Conservation (phyloP, 495 filamentous ascomycete species). For the Margaritispora aquatica region DNA sequence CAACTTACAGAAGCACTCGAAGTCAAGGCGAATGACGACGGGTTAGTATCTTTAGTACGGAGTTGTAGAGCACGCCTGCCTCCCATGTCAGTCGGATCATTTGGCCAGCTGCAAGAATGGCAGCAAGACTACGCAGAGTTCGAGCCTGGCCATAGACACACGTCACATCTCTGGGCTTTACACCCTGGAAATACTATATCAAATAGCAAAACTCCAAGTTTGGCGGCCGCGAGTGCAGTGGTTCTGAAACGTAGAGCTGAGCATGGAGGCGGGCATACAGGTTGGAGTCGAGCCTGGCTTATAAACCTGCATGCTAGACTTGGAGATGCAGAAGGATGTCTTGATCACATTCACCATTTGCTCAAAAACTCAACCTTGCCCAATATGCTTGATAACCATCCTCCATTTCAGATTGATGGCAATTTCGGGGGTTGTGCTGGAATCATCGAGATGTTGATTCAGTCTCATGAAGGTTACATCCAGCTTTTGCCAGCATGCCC, state of each 20-base stretch:
- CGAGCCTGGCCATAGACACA: conserved; percentile 44
- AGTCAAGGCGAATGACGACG: conserved; percentile 23
- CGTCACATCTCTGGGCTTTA: conserved; percentile 41
- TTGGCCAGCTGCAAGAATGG: conserved; percentile 45
- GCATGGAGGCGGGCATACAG: conserved; percentile 38
- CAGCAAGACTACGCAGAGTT: conserved; percentile 36
- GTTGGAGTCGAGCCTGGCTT: conserved; percentile 44
- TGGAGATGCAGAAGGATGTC: conserved; percentile 28
- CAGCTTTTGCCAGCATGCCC: conserved; percentile 40
- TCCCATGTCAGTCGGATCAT: conserved; percentile 26
- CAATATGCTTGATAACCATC: conserved; percentile 38
- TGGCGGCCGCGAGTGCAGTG: conserved; percentile 28
- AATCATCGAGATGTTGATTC: conserved; percentile 44
- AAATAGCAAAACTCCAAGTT: conserved; percentile 5
- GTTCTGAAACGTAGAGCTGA: conserved; percentile 19
- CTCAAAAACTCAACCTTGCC: conserved; percentile 34
- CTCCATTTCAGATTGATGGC: conserved; percentile 45
- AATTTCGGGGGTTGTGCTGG: conserved; percentile 45
- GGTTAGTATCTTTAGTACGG: conserved; percentile 13
- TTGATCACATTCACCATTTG: conserved; percentile 31
- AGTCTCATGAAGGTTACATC: conserved; percentile 39
- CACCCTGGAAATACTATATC: conserved; percentile 27
- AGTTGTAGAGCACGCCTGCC: conserved; percentile 30
- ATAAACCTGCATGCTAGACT: conserved; percentile 35
- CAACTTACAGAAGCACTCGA: conserved; percentile 16